Base-by-base conservation (phyloP, 129 eudicot species). In the Ambrosia trifida region DNA sequence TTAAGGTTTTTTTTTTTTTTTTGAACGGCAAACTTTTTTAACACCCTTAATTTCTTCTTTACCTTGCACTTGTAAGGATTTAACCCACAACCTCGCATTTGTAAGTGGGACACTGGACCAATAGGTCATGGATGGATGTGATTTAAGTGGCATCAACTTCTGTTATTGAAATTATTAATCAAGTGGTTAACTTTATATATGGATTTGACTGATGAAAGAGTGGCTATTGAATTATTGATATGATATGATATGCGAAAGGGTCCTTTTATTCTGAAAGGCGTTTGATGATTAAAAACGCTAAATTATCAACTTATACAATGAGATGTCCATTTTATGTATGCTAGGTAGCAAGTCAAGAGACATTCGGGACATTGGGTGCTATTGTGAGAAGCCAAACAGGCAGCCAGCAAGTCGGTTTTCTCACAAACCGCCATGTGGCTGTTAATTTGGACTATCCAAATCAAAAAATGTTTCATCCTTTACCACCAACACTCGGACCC, bases 381-480 rank as follows among this genome's bases (percentile, higher is more conserved):
- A 93, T 93, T n/a, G 98, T 93, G 78, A 87, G 91, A 84, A 93
- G 98, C 81, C 98, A 85, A 85, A 87, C 98, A n/a, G 96, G 96
- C 68, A 89, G 69, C 80, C 77, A 88, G 41, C 98, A 89, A 80
- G 79, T 93, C 74, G 98, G 98, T 72, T 93, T 93, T 82, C 96
- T 93, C 58, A 93, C 96, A 50, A 93, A 93, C 74, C 86, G 98
- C 18, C 98, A 89, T 59, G 98, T 93, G 58, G 96, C 98, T 0
- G 98, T 93, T 58, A 90, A 89, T 72, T 71, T 93, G 18, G 96
- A 93, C 76, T 93, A 93, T 78, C 98, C 98, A 65, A 93, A 85
- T 75, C 98, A 93, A 80, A 93, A 93, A 83, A 93, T 93, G 96
- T 93, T 89, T 81, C 98, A 93, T 85, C 98, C 98, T 38, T 78